phyloP scores from a whole-genome alignment of 2,329 filamentous ascomycete genomes.

The Clonostachys byssicola region DNA sequence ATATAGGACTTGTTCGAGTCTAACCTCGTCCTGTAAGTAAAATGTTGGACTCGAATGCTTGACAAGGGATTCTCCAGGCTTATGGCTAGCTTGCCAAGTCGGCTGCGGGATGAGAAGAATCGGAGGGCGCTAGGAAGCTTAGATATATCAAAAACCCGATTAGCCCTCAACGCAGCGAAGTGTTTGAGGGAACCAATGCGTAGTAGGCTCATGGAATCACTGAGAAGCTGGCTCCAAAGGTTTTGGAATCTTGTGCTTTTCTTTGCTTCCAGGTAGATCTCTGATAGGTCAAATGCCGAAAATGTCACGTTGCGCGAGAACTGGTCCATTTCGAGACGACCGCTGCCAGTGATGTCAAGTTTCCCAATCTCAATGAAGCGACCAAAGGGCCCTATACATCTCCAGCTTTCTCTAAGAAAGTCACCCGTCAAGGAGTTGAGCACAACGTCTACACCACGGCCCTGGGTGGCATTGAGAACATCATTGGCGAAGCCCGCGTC shows the following conservation, averaged over 20 bases:
- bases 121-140: constrained; percentile 21
- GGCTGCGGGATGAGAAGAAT: constrained; percentile 23
- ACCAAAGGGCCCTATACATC: constrained; percentile 22
- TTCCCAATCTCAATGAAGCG: constrained; percentile 15
- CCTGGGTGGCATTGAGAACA: constrained; percentile 13
- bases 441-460: constrained; percentile 23
- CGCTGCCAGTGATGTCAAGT: constrained; percentile 25
- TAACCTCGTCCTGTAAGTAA: constrained; percentile 1
- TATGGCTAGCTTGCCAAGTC: constrained; percentile 35
- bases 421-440: constrained; percentile 21
- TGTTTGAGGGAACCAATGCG: constrained; percentile 4
- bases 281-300: constrained; percentile 6
- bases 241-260: not conserved
- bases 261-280: not conserved
- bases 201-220: constrained; percentile 5
- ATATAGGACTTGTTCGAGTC: constrained; percentile 8
- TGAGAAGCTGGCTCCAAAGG: not conserved
- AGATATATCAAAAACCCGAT: constrained; percentile 6
- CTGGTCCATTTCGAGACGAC: constrained; percentile 21
- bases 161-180: constrained; percentile 3
- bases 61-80: constrained; percentile 8
- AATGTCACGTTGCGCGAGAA: constrained; percentile 19
- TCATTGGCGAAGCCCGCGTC: constrained; percentile 12
- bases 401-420: constrained; percentile 19
- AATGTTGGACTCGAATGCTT: constrained; percentile 3